Base-by-base conservation (phyloP, 768 basidiomycete genomes). In the Trametes gibbosa region DNA sequence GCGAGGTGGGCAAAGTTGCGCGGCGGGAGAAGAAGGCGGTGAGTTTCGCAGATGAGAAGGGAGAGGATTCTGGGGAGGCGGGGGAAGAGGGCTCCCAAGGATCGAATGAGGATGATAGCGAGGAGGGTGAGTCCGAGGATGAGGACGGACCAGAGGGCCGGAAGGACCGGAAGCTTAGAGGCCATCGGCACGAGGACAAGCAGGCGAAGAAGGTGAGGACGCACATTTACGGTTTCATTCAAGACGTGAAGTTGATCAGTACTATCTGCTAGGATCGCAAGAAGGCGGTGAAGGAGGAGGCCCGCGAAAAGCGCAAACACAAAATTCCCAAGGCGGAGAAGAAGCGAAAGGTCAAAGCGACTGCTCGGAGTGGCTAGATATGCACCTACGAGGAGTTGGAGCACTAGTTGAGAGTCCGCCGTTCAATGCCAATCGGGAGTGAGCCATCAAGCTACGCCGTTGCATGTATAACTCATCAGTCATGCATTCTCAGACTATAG, bases 241-340 rank as follows among this genome's bases (percentile, higher is more conserved):
- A 45, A 56, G 43, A 43, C n/a, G 25, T 14, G 12, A 27, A 35
- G 56, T 58, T 68, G 43, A 61, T 55, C 35, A 56, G 55, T 55
- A 52, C 3, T 10, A 14, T 50, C 57, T 17, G 10, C 10, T 65
- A 96, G 95, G 94, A 95, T 72, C 85, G 95, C 23, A 98, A 98
- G 75, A 92, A 92, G 70, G 85, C 86, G 4, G 84, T 81, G 25
- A 98, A 98, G 71, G 87, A 86, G 55, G 91, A 92, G 72, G 86
- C 90, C 39, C 81, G 87, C 67, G 95, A 97, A 76, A 90, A 83
- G 72, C 81, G 96, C 61, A 92, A 94, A 73, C 79, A 83, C 65
- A 98, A 98, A 77, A 93, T 98, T 80, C 91, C 95, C 46, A 98
- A 98, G 70, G 85, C 89, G 41, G 93, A 96, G 74, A 98, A 98